phyloP scores from a whole-genome alignment of 192 early-diverging fungal species.

The Umbelopsis vinacea region DNA sequence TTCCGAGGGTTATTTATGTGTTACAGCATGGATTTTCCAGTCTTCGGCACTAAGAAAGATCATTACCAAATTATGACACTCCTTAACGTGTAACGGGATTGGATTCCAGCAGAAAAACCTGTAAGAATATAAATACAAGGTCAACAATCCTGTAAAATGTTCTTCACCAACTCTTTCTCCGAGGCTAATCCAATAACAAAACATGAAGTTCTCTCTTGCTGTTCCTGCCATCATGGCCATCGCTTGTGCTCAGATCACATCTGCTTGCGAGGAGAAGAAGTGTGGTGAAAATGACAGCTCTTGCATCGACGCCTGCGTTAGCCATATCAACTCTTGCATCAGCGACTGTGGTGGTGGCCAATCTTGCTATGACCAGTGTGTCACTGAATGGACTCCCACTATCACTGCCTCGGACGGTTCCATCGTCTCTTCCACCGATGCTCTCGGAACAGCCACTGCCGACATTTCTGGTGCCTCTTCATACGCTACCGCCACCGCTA shows the following conservation, averaged over 20 bases:
- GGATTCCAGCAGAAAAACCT: neutral
- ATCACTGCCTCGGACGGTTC: conserved; percentile 3
- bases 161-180: neutral
- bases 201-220: conserved; percentile 19
- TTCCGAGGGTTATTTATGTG: too few relatives aligned
- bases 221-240: neutral
- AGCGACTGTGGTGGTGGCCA: neutral
- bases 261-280: neutral
- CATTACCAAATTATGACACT: conserved; percentile 12
- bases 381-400: conserved; percentile 12
- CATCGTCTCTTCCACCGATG: neutral
- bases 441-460: conserved; percentile 6
- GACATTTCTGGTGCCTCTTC: conserved; percentile 5
- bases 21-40: too few relatives aligned
- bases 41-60: neutral
- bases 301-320: neutral
- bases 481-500: neutral
- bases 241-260: conserved; percentile 4
- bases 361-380: neutral
- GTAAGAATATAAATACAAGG: conserved; percentile 4
- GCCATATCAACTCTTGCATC: conserved; percentile 1
- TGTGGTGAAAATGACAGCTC: neutral
- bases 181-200: neutral
- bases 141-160: neutral
- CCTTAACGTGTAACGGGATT: neutral